A percentile compares a stretch with the other conserved stretches of the same genome.
Conservation (phyloP, 2,329 filamentous ascomycete species). For the Ilyonectria sp. region DNA sequence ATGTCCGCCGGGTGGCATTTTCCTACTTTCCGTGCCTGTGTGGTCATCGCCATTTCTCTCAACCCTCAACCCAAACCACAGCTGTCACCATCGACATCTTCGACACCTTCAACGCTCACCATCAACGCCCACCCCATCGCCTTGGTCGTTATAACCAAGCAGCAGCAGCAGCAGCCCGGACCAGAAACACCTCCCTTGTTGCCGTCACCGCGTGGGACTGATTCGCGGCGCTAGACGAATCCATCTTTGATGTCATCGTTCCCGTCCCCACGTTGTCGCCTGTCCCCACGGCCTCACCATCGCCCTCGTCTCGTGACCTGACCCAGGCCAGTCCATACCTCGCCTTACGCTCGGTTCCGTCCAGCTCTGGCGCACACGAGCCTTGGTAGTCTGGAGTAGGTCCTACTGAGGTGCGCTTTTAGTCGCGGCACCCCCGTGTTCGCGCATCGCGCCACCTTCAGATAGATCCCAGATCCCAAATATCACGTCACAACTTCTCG, state of each 20-base stretch:
- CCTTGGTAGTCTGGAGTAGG: constrained; percentile 16
- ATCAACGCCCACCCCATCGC: neutral
- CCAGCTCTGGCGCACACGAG: constrained; percentile 10
- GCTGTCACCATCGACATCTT: neutral
- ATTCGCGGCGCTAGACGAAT: constrained; percentile 2
- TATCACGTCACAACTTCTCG: constrained; percentile 33
- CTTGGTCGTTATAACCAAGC: neutral
- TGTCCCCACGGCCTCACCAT: neutral
- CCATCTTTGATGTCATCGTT: constrained; percentile 27
- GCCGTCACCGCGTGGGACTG: constrained; percentile 17
- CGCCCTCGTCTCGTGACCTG: constrained; percentile 15
- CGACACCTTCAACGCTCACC: neutral
- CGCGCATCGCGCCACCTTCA: constrained; percentile 41
- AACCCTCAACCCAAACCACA: neutral
- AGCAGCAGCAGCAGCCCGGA: neutral
- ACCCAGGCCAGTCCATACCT: constrained; percentile 15
- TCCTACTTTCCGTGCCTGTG: neutral
- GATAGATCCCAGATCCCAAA: constrained; percentile 25
- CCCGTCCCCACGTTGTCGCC: constrained; percentile 18
- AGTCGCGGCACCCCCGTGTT: constrained; percentile 38
- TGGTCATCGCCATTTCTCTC: neutral
- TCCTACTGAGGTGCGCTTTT: constrained; percentile 31
- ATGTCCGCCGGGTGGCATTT: constrained; percentile 4
- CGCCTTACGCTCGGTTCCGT: constrained; percentile 6
- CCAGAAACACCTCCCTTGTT: neutral